These are phyloP conservation scores for Naganishia sp. DNA, from an alignment of 1,284 basidiomycete genomes.

Conservation along the genomic window DNA sequence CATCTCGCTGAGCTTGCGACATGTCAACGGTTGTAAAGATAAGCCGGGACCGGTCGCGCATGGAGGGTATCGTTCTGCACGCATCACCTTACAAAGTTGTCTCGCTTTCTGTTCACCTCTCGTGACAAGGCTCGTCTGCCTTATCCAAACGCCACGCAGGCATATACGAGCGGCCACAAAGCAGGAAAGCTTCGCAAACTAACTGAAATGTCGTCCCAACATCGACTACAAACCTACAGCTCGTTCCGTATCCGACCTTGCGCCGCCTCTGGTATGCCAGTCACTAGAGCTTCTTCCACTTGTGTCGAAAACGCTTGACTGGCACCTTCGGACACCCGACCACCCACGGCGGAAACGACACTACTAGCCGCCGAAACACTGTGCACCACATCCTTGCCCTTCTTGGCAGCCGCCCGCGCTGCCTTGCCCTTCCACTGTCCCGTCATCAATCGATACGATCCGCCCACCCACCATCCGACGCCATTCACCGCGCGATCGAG, in stretches of 20 bases:
- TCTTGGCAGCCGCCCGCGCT: conserved; percentile 19
- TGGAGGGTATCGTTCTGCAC: no score
- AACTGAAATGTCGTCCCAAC: no score
- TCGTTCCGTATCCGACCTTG: conserved; percentile 11
- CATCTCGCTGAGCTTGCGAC: no score
- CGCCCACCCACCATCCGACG: conserved; percentile 50
- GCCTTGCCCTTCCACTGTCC: conserved; percentile 37
- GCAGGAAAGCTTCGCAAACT: no score
- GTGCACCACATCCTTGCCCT: conserved; percentile 22
- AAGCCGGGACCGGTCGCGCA: no score
- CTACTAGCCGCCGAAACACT: conserved; percentile 3
- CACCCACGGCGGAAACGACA: neutral
- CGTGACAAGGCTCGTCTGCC: no score
- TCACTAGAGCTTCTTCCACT: neutral
- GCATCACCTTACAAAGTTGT: no score
- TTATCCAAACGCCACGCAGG: no score
- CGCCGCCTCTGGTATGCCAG: neutral
- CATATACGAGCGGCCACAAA: no score
- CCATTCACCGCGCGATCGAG: conserved; percentile 60
- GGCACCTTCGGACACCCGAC: neutral
- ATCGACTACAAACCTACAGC: neutral
- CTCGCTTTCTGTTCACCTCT: no score
- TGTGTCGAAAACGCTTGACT: neutral
- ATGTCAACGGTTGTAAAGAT: no score
- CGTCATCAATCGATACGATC: conserved; percentile 44